Conservation (phyloP, 257 asterid species). For the Solanum pinnatisectum region DNA sequence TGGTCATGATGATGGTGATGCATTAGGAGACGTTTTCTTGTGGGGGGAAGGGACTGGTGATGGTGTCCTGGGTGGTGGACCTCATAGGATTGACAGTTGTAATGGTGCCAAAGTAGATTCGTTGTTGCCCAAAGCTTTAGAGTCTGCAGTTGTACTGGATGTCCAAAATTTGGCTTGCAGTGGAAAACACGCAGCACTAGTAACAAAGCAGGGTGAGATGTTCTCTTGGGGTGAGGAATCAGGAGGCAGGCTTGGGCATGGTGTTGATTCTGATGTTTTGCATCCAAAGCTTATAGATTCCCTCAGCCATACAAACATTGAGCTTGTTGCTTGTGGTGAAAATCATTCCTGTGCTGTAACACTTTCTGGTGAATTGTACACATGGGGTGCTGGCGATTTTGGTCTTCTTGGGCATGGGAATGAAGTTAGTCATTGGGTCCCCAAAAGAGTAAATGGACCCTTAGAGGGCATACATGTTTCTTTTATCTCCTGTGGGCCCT, state of each 20-base stretch:
- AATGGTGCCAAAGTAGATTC: slow-evolving; percentile 57
- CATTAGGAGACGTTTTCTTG: slow-evolving; percentile 82
- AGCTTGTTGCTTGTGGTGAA: slow-evolving; percentile 87
- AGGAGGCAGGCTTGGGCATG: slow-evolving; percentile 96
- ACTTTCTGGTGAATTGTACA: slow-evolving; percentile 82
- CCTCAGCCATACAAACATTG: slow-evolving; percentile 64
- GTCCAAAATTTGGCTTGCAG: slow-evolving; percentile 90
- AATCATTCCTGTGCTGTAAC: slow-evolving; percentile 88
- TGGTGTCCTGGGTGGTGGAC: slow-evolving; percentile 72
- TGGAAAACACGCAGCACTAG: slow-evolving; percentile 70
- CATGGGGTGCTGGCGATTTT: slow-evolving; percentile 90
- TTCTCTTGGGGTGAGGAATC: slow-evolving; percentile 94
- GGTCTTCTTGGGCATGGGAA: slow-evolving; percentile 90
- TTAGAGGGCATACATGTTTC: slow-evolving; percentile 83
- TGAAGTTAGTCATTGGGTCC: slow-evolving; percentile 92
- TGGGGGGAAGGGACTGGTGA: slow-evolving; percentile 95
- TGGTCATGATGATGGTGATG: slow-evolving; percentile 90
- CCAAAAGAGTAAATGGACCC: slow-evolving; percentile 74
- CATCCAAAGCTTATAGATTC: slow-evolving; percentile 82
- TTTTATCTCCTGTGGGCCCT: slow-evolving; percentile 83
- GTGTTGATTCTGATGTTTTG: slow-evolving; percentile 80
- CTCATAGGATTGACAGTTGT: slow-evolving; percentile 40
- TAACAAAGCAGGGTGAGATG: slow-evolving; percentile 84
- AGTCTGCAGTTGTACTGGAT: slow-evolving; percentile 82
- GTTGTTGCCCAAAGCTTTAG: slow-evolving; percentile 71